Conservation (phyloP, 768 basidiomycete species). For the Hirschioporus abietinus region DNA sequence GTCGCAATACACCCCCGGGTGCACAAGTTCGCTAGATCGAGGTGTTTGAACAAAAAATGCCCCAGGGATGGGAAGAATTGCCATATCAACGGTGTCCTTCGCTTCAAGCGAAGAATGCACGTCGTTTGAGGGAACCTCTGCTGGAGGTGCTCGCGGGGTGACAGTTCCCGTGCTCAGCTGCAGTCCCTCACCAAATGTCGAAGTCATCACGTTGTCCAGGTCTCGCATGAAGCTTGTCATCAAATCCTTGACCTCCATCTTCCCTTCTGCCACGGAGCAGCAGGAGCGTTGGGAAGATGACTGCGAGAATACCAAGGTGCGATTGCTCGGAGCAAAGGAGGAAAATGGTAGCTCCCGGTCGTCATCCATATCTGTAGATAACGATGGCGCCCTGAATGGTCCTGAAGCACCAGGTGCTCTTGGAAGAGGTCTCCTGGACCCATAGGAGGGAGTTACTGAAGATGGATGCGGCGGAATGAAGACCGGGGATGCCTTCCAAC, state of each 20-base stretch:
- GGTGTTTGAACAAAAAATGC: slow-evolving; percentile 13
- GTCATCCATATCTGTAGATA: slow-evolving; percentile 12
- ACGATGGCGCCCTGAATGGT: slow-evolving; percentile 18
- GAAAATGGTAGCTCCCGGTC: slow-evolving; percentile 17
- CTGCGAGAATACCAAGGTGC: slow-evolving; percentile 9
- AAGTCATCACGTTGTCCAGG: slow-evolving; percentile 41
- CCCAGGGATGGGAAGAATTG: slow-evolving; percentile 19
- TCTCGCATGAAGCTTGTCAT: slow-evolving; percentile 48
- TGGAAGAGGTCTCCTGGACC: slow-evolving; percentile 13
- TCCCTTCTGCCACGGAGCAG: slow-evolving; percentile 42
- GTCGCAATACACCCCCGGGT: slow-evolving; percentile 22
- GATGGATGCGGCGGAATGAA: slow-evolving; percentile 11
- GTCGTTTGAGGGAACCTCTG: slow-evolving; percentile 21
- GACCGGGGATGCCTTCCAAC: slow-evolving; percentile 2
- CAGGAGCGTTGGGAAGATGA: slow-evolving; percentile 24
- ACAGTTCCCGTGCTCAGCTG: not conserved
- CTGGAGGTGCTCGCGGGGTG: slow-evolving; percentile 14
- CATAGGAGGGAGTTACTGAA: slow-evolving; percentile 9
- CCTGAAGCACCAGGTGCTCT: slow-evolving; percentile 15
- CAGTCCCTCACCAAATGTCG: slow-evolving; percentile 26
- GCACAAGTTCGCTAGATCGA: slow-evolving; percentile 9
- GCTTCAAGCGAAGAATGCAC: slow-evolving; percentile 26
- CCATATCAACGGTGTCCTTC: slow-evolving; percentile 28
- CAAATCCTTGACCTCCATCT: slow-evolving; percentile 42
- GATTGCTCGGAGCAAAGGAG: slow-evolving; percentile 14